Percentiles rank a stretch among this genome's conserved stretches.
Evolutionary conservation across 139 green algal genomes (phyloP).

Genomic region (Picochlorum sp.): DNA sequence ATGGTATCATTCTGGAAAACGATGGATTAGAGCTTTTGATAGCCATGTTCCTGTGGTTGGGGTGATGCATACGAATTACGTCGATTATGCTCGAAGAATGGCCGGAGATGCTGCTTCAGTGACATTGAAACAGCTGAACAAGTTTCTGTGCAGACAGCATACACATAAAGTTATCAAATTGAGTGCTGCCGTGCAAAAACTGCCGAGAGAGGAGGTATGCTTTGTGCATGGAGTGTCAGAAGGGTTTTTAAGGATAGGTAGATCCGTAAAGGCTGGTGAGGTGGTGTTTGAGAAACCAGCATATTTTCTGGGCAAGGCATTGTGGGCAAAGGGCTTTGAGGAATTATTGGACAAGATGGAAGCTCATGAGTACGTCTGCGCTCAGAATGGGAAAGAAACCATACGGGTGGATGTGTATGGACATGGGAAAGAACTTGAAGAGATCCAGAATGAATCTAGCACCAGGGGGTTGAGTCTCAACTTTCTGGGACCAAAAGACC

Average conservation of each 20-base stretch:
- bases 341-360: constrained; percentile 47
- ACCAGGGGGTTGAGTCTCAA: constrained; percentile 25
- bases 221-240: constrained; percentile 85
- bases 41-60: constrained; percentile 42
- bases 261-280: neutral
- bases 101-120: constrained; percentile 4
- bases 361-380: constrained; percentile 38
- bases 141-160: constrained; percentile 54
- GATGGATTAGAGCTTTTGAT: constrained; percentile 54
- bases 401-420: constrained; percentile 73
- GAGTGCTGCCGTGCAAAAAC: constrained; percentile 80
- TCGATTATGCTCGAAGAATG: constrained; percentile 69
- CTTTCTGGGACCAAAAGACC: constrained; percentile 50
- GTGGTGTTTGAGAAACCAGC: constrained; percentile 39
- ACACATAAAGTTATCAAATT: constrained; percentile 90
- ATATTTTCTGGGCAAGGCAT: constrained; percentile 75
- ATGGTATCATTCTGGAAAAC: constrained; percentile 52
- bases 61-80: constrained; percentile 41
- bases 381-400: constrained; percentile 10
- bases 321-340: constrained; percentile 93
- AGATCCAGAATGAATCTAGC: constrained; percentile 25
- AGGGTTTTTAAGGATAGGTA: constrained; percentile 65
- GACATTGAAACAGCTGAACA: constrained; percentile 47
- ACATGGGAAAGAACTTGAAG: constrained; percentile 60
- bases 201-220: constrained; percentile 68